Base-by-base conservation (phyloP, 768 basidiomycete genomes). In the Hygrocybe coccinea region DNA sequence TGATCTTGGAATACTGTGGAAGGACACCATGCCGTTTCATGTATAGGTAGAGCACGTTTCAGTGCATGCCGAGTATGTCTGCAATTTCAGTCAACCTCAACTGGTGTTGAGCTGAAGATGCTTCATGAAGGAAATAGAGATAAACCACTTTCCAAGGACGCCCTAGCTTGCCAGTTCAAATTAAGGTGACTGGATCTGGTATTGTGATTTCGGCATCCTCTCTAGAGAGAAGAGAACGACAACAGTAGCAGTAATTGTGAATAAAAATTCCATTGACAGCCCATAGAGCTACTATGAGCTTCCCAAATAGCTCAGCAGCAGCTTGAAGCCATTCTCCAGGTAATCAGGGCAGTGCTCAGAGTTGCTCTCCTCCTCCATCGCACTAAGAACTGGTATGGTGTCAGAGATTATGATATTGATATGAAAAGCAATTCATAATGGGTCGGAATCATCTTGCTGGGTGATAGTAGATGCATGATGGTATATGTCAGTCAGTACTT, bases 371-470 rank as follows among this genome's bases (percentile, higher is more conserved):
- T 25, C 46, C 50, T 48, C 46, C 46, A 48, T 48, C 24, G 14
- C 15, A n/a, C 24, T 15, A n/a, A 48, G 39, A n/a, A 43, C 39
- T 15, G 46, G 24, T 25, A 19, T 15, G 14, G 46, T 19, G 19
- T 48, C 19, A 48, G 39, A n/a, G n/a, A 33, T 21, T 25, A 41
- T 43, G 9, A 12, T n/a, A 35, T 46, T 33, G 5, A 36, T 46
- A 11, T 55, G 54, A 19, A 55, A 48, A 12, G 46, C 5, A 15
- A 44, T 36, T 47, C 17, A 24, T 12, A 57, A 43, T 14, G 56
- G 39, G 44, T 57, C 56, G 29, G 29, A 29, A 14, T n/a, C 19
- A 21, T 46, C 36, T 12, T 45, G 44, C 14, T 7, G 14, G 19
- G 53, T 34, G 19, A 52, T 14, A 24, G 19, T 35, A 21, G 21